Percentiles rank a stretch among this genome's conserved stretches.
phyloP scores from a whole-genome alignment of 306 rosid species.

The Delonix regia region DNA sequence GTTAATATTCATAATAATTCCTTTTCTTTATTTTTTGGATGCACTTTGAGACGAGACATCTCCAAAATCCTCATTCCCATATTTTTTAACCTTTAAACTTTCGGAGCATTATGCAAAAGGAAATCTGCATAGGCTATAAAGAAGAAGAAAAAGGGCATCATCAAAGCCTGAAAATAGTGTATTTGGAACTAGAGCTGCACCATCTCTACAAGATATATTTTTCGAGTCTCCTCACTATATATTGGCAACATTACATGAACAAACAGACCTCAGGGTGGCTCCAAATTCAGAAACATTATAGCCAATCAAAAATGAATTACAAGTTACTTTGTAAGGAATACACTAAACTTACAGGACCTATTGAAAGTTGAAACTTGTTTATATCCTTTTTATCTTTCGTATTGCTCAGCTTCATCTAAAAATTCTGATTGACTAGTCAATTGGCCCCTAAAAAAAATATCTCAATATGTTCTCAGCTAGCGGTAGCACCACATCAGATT shows the following conservation, averaged over 20 bases:
- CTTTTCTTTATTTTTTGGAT: too few relatives aligned
- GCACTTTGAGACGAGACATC: too few relatives aligned
- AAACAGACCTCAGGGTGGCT: neutral
- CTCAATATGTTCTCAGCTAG: neutral
- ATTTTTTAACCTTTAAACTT: neutral
- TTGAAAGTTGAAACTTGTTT: neutral
- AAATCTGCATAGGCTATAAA: neutral
- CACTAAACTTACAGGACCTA: neutral
- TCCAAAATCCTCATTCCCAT: neutral
- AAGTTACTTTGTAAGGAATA: neutral
- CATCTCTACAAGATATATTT: neutral
- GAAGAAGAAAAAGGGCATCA: neutral
- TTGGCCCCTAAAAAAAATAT: neutral
- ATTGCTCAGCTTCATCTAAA: neutral
- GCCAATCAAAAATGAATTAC: neutral
- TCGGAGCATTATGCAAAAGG: neutral
- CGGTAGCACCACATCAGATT: slow-evolving; percentile 48
- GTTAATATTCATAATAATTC: too few relatives aligned
- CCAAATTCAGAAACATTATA: neutral
- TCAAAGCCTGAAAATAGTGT: neutral
- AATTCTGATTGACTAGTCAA: neutral
- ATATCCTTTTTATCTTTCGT: neutral
- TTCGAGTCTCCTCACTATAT: neutral
- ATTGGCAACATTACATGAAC: neutral
- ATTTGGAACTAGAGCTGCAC: neutral